These are phyloP conservation scores for Venturia asperata DNA, from an alignment of 2,329 filamentous ascomycete genomes.

Conservation along the genomic window DNA sequence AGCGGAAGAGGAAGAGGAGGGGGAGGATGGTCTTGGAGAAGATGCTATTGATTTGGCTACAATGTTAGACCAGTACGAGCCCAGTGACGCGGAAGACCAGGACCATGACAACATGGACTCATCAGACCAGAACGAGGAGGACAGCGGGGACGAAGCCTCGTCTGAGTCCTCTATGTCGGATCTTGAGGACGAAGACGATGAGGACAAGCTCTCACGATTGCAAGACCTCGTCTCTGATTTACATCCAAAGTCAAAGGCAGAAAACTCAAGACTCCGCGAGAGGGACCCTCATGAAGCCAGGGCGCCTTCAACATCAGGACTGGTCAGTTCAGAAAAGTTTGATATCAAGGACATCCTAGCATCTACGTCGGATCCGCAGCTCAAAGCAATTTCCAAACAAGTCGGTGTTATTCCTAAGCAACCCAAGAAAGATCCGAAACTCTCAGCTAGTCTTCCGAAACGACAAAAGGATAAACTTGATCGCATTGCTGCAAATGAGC, in stretches of 20 bases:
- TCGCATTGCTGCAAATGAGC: slow-evolving; percentile 74
- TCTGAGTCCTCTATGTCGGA: slow-evolving; percentile 19
- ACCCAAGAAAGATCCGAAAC: slow-evolving; percentile 56
- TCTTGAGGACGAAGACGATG: slow-evolving; percentile 30
- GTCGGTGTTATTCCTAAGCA: slow-evolving; percentile 35
- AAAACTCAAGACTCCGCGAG: slow-evolving; percentile 27
- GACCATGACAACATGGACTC: slow-evolving; percentile 27
- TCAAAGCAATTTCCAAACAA: slow-evolving; percentile 50
- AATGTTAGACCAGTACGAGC: slow-evolving; percentile 47
- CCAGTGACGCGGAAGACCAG: slow-evolving; percentile 28
- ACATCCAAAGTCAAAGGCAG: slow-evolving; percentile 34
- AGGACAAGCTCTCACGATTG: slow-evolving; percentile 53
- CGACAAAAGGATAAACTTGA: slow-evolving; percentile 81
- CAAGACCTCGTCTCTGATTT: slow-evolving; percentile 64
- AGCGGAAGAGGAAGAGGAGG: slow-evolving; percentile 40
- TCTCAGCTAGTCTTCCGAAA: slow-evolving; percentile 75
- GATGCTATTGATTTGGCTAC: slow-evolving; percentile 57
- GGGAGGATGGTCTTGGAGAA: slow-evolving; percentile 56
- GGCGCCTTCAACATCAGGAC: slow-evolving; percentile 53
- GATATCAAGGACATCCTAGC: slow-evolving; percentile 68
- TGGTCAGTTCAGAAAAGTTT: slow-evolving; percentile 58
- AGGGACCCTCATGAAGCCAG: slow-evolving; percentile 51
- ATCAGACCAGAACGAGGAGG: slow-evolving; percentile 41
- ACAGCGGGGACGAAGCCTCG: slow-evolving; percentile 35
- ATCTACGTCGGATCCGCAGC: slow-evolving; percentile 63